Conservation (phyloP, 805 yeast genomes). For the Candida methanosorbosa region DNA sequence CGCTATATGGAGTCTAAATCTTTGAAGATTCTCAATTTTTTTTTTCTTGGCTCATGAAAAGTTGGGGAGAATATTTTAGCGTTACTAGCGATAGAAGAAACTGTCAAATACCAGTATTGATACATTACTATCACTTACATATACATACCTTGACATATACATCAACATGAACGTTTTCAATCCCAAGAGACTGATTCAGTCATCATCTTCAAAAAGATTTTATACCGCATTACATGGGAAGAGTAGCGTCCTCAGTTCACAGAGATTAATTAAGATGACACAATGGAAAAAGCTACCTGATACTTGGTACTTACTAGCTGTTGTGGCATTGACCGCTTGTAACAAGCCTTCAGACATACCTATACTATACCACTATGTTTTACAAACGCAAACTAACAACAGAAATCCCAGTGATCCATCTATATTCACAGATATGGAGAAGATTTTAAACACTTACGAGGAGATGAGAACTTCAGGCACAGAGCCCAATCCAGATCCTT, state of each 20-base stretch:
- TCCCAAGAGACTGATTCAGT: too few relatives aligned
- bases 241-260: background rate
- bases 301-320: constrained; percentile 70
- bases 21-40: too few relatives aligned
- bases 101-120: too few relatives aligned
- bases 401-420: constrained; percentile 7
- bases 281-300: background rate
- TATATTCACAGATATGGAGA: constrained; percentile 1
- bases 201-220: too few relatives aligned
- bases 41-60: too few relatives aligned
- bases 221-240: too few relatives aligned
- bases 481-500: constrained; percentile 9
- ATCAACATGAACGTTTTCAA: too few relatives aligned
- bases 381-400: constrained; percentile 20
- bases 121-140: too few relatives aligned
- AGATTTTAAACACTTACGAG: constrained; percentile 18
- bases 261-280: background rate
- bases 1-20: too few relatives aligned
- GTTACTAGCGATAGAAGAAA: too few relatives aligned
- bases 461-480: constrained; percentile 11
- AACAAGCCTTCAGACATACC: constrained; percentile 81
- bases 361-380: constrained; percentile 59
- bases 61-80: too few relatives aligned
- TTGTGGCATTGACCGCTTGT: constrained; percentile 73
- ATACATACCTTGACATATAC: too few relatives aligned